These are phyloP conservation scores for Cladorrhinum samala DNA, from an alignment of 495 filamentous ascomycete genomes.

Conservation along the genomic window DNA sequence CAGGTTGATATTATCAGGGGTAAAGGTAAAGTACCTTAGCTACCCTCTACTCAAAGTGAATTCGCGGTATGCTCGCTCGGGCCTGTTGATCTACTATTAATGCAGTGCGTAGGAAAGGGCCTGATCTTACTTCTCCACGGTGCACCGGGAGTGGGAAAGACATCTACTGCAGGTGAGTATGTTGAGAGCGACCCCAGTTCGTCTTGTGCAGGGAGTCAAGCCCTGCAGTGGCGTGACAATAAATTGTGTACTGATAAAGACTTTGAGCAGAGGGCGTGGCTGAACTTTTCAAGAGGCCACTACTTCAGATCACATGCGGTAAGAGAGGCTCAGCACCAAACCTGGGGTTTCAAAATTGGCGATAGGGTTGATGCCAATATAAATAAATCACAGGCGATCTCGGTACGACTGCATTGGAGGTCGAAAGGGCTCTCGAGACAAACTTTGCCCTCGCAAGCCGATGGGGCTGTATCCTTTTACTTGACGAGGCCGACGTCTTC, in stretches of 20 bases:
- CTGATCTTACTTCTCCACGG: slow-evolving; percentile 44
- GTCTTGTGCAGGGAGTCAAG: too few relatives aligned
- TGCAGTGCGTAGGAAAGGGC: slow-evolving; percentile 32
- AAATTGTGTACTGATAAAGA: too few relatives aligned
- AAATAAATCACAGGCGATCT: neutral
- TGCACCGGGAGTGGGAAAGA: slow-evolving; percentile 43
- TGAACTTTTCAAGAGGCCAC: neutral
- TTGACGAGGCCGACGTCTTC: slow-evolving; percentile 39
- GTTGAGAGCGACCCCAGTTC: too few relatives aligned
- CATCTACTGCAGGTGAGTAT: slow-evolving; percentile 34
- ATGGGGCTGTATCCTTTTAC: slow-evolving; percentile 11
- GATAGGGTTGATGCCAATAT: neutral
- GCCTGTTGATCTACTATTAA: neutral
- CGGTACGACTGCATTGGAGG: neutral
- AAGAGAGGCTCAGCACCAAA: neutral
- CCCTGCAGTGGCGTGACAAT: too few relatives aligned
- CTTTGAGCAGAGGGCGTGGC: neutral
- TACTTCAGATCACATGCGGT: neutral
- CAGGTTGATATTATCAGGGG: slow-evolving; percentile 36
- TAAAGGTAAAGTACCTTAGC: slow-evolving; percentile 32
- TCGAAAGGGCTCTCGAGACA: neutral
- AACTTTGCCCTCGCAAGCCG: neutral
- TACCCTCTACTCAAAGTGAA: too few relatives aligned
- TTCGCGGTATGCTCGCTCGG: slow-evolving; percentile 32
- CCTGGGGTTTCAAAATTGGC: neutral